Conservation (phyloP, 1,284 basidiomycete species). For the Nidula niveotomentosa region DNA sequence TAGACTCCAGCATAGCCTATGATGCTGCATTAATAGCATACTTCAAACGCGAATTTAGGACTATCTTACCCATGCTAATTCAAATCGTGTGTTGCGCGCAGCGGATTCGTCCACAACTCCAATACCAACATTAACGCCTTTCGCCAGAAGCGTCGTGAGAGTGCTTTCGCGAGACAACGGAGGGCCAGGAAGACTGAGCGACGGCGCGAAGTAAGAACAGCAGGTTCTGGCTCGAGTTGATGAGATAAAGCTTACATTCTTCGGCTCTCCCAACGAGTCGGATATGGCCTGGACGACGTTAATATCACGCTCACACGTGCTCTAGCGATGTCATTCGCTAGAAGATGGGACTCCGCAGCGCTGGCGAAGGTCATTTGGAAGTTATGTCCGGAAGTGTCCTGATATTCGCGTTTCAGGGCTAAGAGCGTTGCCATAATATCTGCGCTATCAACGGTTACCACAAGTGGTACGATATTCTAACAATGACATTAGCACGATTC, state of each 20-base stretch:
- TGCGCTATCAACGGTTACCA: conserved; percentile 58
- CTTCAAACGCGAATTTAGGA: not conserved
- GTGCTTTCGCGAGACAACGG: conserved; percentile 57
- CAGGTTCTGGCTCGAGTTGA: conserved; percentile 14
- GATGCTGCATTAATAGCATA: conserved; percentile 2
- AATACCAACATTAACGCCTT: conserved; percentile 64
- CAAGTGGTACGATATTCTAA: conserved; percentile 28
- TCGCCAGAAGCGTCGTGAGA: conserved; percentile 45
- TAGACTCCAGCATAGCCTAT: conserved; percentile 23
- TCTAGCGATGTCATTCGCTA: conserved; percentile 61
- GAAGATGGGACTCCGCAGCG: conserved; percentile 59
- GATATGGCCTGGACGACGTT: conserved; percentile 51
- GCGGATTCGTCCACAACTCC: conserved; percentile 54
- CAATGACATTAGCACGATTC: not conserved
- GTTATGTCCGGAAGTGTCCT: conserved; percentile 31
- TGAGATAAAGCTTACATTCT: conserved; percentile 42
- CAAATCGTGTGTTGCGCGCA: conserved; percentile 61
- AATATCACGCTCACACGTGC: conserved; percentile 66
- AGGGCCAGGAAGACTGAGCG: conserved; percentile 55
- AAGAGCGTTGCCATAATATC: conserved; percentile 71
- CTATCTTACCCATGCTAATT: conserved; percentile 54
- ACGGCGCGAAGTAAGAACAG: not conserved
- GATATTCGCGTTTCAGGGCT: conserved; percentile 58
- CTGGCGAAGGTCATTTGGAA: conserved; percentile 54
- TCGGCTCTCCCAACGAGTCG: conserved; percentile 52